Conservation (phyloP, 129 eudicot genomes). For the Saussurea involucrata region DNA sequence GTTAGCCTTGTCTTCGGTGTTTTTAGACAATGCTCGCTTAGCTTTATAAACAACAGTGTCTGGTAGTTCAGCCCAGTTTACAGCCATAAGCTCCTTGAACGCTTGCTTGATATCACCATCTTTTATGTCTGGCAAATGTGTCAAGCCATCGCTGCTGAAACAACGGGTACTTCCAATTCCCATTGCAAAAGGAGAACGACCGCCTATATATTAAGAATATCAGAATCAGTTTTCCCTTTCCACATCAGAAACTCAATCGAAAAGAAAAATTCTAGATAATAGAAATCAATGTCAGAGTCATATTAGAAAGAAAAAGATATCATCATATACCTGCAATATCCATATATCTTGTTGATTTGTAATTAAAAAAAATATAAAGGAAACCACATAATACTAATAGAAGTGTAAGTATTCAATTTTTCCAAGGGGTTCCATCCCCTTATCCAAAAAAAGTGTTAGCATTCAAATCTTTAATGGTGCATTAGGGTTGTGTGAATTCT, state of each 20-base stretch:
- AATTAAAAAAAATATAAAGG: neutral
- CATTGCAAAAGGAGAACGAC: constrained; percentile 39
- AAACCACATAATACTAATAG: neutral
- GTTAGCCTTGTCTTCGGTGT: constrained; percentile 64
- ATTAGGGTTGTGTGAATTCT: neutral
- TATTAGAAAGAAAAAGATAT: neutral
- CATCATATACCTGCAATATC: neutral
- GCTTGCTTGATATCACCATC: constrained; percentile 62
- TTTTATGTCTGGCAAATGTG: constrained; percentile 60
- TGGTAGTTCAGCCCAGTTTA: constrained; percentile 81
- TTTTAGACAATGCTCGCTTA: constrained; percentile 64
- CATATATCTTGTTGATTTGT: neutral
- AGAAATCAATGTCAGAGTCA: neutral
- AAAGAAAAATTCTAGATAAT: neutral
- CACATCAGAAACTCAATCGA: neutral
- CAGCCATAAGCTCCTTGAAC: constrained; percentile 81
- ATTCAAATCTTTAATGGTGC: neutral
- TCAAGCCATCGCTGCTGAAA: constrained; percentile 66
- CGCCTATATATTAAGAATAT: constrained; percentile 23
- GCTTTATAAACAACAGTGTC: constrained; percentile 54
- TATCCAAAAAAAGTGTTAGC: neutral
- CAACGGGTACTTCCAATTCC: constrained; percentile 57
- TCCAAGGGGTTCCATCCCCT: neutral
- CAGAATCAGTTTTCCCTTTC: neutral
- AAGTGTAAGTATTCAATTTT: neutral